Conservation (phyloP, 371 early-diverging fungal genomes). For the Haplosporangium sp. region DNA sequence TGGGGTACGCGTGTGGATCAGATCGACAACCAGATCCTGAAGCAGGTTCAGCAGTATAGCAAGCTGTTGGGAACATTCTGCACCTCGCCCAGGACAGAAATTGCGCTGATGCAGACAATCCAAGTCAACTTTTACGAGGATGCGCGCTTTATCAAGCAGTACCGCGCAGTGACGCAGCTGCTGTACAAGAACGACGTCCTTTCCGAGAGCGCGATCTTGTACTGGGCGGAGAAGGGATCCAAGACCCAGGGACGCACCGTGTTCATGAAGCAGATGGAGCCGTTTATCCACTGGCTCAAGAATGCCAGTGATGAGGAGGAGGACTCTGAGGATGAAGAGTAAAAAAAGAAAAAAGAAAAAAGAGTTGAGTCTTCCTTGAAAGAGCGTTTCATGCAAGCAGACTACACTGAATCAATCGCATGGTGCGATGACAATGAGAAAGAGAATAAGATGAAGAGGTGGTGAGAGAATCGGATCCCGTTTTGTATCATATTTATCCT, state of each 20-base stretch:
- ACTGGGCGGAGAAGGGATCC: slow-evolving; percentile 93
- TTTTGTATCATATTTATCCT: slow-evolving; percentile 7
- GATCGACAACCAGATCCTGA: slow-evolving; percentile 79
- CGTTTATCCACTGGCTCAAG: slow-evolving; percentile 86
- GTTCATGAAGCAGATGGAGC: slow-evolving; percentile 92
- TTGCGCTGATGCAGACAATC: slow-evolving; percentile 83
- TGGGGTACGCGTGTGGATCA: slow-evolving; percentile 84
- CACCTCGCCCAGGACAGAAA: slow-evolving; percentile 85
- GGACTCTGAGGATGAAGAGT: slow-evolving; percentile 76
- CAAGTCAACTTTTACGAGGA: slow-evolving; percentile 90
- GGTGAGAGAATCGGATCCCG: not conserved
- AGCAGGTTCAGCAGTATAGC: slow-evolving; percentile 64
- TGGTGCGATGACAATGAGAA: not conserved
- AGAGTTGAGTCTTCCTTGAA: not conserved
- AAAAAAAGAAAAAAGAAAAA: slow-evolving; percentile 10
- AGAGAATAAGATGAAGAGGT: not conserved
- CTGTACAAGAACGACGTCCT: slow-evolving; percentile 92
- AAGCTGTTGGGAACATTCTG: slow-evolving; percentile 79
- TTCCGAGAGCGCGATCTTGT: slow-evolving; percentile 90
- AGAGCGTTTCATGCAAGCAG: too few species aligned
- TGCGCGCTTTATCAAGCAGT: slow-evolving; percentile 88
- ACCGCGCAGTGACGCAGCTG: slow-evolving; percentile 81
- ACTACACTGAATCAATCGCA: too few species aligned
- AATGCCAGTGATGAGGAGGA: slow-evolving; percentile 79
- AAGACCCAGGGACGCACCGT: slow-evolving; percentile 87